These are phyloP conservation scores for Nicotiana obtusifolia DNA, from an alignment of 257 asterid genomes.

Conservation along the genomic window DNA sequence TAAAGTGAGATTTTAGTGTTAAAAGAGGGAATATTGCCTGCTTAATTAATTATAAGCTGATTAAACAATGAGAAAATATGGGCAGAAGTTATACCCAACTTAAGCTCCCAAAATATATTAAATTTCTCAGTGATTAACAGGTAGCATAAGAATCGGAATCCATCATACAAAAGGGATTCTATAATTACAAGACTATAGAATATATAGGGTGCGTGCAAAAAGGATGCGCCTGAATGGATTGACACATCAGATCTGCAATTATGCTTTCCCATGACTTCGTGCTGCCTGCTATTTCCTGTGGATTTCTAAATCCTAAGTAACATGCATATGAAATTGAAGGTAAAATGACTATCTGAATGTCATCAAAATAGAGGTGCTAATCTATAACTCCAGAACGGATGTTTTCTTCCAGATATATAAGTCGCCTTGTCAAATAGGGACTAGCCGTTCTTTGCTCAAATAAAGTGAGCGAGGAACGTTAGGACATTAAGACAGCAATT, in stretches of 20 bases:
- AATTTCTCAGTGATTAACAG: not conserved
- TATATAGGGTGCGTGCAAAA: not conserved
- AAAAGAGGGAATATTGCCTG: not conserved
- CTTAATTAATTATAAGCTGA: not conserved
- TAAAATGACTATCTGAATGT: no score
- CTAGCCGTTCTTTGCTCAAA: not conserved
- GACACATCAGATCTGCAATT: not conserved
- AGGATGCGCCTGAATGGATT: not conserved
- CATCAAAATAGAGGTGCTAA: no score
- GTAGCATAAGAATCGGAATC: not conserved
- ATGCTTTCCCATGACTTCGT: not conserved
- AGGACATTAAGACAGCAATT: not conserved
- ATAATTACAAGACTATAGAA: not conserved
- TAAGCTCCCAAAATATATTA: not conserved
- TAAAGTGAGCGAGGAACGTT: not conserved
- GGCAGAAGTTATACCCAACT: not conserved
- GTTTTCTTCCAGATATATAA: no score
- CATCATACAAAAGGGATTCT: not conserved
- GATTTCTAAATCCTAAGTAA: not conserved
- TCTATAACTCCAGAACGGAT: no score
- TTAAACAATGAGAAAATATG: not conserved
- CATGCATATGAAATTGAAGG: no score
- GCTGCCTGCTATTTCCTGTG: not conserved
- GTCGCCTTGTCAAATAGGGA: not conserved
- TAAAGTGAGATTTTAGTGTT: not conserved